Evolutionary conservation across 495 filamentous ascomycete species (phyloP).

Genomic region (Lasiosphaeriaceae sp.): DNA sequence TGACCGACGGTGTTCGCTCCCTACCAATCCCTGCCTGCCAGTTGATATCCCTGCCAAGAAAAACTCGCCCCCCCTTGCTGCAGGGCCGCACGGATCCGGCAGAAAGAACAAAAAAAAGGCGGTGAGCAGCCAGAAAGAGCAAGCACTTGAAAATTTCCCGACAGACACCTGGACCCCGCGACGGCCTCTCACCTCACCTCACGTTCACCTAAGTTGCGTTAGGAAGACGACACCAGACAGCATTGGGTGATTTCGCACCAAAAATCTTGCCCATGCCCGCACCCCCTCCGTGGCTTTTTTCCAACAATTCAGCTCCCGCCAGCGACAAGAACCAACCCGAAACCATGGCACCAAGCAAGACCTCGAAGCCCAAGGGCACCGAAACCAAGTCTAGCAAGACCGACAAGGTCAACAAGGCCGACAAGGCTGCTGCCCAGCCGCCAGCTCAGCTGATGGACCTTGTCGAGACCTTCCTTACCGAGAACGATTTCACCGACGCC

Average conservation of each 20-base stretch:
- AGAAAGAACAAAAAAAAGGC: conserved; percentile 16
- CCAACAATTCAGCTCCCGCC: conserved; percentile 32
- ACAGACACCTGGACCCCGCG: not conserved
- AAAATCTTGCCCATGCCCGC: conserved; percentile 24
- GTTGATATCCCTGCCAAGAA: no score
- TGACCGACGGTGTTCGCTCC: no score
- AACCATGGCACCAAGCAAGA: conserved; percentile 16
- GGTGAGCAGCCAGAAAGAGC: conserved; percentile 6
- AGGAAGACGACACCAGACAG: not conserved
- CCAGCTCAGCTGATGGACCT: conserved; percentile 59
- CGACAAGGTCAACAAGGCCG: conserved; percentile 31
- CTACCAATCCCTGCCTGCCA: no score
- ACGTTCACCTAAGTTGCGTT: not conserved
- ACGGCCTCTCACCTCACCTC: not conserved
- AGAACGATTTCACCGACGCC: conserved; percentile 59
- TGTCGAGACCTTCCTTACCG: conserved; percentile 62
- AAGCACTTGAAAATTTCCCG: conserved; percentile 5
- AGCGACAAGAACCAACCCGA: conserved; percentile 2
- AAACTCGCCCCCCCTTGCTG: no score
- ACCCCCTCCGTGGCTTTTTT: conserved; percentile 44
- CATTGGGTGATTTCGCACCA: conserved; percentile 1
- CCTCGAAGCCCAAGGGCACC: conserved; percentile 21
- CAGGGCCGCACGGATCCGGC: no score
- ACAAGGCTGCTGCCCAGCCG: conserved; percentile 28
- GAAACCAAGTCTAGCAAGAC: conserved; percentile 4